Evolutionary conservation across 2,329 filamentous ascomycete species (phyloP).

Genomic region (Epicoccum nigrum): DNA sequence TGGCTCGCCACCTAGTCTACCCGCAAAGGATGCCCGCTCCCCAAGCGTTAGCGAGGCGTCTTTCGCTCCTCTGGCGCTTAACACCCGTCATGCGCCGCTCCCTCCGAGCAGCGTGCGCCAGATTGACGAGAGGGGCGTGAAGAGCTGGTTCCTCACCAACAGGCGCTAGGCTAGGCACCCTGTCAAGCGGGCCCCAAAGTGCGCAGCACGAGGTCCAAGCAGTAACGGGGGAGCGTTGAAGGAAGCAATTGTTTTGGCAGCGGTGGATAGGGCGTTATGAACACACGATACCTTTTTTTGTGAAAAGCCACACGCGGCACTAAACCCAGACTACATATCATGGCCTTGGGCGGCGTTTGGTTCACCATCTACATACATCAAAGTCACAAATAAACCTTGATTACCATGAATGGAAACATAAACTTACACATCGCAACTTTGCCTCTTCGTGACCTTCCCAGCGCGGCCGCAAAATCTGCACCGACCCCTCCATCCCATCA

Average conservation of each 20-base stretch:
- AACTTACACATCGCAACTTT: neutral
- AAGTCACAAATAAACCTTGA: neutral
- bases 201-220: neutral
- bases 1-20: slow-evolving; percentile 38
- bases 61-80: slow-evolving; percentile 45
- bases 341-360: slow-evolving; percentile 13
- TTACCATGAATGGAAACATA: slow-evolving; percentile 5
- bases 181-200: neutral
- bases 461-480: no score
- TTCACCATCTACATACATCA: neutral
- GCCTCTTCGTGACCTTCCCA: no score
- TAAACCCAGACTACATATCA: slow-evolving; percentile 12
- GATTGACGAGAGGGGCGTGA: slow-evolving; percentile 29
- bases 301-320: slow-evolving; percentile 18
- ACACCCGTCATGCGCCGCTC: slow-evolving; percentile 37
- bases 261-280: slow-evolving; percentile 23
- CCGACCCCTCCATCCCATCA: no score
- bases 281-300: slow-evolving; percentile 28
- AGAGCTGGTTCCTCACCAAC: slow-evolving; percentile 42
- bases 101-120: slow-evolving; percentile 30
- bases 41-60: slow-evolving; percentile 35
- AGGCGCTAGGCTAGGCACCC: slow-evolving; percentile 33
- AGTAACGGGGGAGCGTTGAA: no score
- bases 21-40: slow-evolving; percentile 32
- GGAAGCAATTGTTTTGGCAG: no score